phyloP scores from a whole-genome alignment of 768 basidiomycete genomes.

The Xerocomellus intermedius region DNA sequence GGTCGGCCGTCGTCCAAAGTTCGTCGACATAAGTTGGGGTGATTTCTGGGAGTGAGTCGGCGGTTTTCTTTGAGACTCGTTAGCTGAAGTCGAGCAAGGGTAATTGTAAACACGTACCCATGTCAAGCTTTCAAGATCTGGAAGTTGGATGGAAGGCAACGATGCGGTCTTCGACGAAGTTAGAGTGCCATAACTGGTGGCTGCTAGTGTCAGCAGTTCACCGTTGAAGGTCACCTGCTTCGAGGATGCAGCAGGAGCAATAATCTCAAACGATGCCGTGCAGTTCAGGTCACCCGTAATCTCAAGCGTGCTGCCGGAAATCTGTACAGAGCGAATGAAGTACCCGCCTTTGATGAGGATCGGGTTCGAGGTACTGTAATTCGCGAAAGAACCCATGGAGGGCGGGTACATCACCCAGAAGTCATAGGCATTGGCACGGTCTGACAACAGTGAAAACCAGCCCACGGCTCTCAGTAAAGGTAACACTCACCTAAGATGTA shows the following conservation, averaged over 20 bases:
- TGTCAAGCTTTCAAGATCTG: conserved; percentile 17
- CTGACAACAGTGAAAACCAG: conserved; percentile 25
- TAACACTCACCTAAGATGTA: conserved; percentile 42
- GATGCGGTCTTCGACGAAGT: conserved; percentile 18
- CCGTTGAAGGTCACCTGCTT: conserved; percentile 45
- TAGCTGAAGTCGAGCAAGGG: not conserved
- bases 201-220: conserved; percentile 28
- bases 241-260: conserved; percentile 42
- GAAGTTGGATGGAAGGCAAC: conserved; percentile 18
- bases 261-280: conserved; percentile 45
- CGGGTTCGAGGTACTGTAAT: conserved; percentile 40
- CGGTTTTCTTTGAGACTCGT: conserved; percentile 22
- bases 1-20: conserved; percentile 43
- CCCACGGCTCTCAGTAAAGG: not conserved
- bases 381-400: conserved; percentile 34
- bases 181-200: conserved; percentile 44
- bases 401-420: conserved; percentile 50
- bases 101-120: conserved; percentile 9
- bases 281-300: conserved; percentile 45
- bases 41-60: conserved; percentile 37
- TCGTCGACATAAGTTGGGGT: conserved; percentile 39
- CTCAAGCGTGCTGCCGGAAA: conserved; percentile 37
- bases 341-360: conserved; percentile 51
- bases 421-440: conserved; percentile 48
- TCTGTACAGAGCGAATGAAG: conserved; percentile 40